phyloP scores from a whole-genome alignment of 2,329 filamentous ascomycete genomes.

The Periconia sp. region DNA sequence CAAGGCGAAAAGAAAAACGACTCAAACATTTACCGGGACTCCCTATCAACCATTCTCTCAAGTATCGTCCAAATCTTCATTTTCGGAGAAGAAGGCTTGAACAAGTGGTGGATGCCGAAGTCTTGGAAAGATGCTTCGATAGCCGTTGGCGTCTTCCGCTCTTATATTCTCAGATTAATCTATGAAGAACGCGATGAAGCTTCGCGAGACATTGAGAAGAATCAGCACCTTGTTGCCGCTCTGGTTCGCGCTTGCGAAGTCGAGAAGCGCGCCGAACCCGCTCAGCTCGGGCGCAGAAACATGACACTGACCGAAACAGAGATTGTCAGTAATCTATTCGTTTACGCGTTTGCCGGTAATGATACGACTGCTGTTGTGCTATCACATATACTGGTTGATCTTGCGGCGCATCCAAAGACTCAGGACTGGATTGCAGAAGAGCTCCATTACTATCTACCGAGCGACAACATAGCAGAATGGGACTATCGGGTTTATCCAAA shows the following conservation, averaged over 20 bases:
- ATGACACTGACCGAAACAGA: slow-evolving; percentile 26
- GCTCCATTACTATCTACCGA: slow-evolving; percentile 22
- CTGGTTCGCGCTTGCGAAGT: neutral
- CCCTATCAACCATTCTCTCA: slow-evolving; percentile 9
- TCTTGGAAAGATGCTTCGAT: slow-evolving; percentile 7
- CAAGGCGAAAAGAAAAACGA: neutral
- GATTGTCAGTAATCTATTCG: slow-evolving; percentile 49
- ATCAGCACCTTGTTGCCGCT: slow-evolving; percentile 6
- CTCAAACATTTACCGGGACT: slow-evolving; percentile 11
- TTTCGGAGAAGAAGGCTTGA: slow-evolving; percentile 9
- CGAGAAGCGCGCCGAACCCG: slow-evolving; percentile 2
- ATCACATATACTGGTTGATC: slow-evolving; percentile 41
- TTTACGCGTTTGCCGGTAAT: slow-evolving; percentile 54
- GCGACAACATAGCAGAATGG: slow-evolving; percentile 24
- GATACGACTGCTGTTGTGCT: slow-evolving; percentile 54
- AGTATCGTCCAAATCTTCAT: slow-evolving; percentile 14
- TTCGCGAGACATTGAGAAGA: slow-evolving; percentile 2
- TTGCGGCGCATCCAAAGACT: slow-evolving; percentile 48
- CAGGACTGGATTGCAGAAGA: slow-evolving; percentile 53
- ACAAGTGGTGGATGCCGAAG: slow-evolving; percentile 13
- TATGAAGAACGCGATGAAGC: neutral
- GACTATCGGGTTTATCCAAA: slow-evolving; percentile 46
- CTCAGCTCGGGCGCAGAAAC: slow-evolving; percentile 24
- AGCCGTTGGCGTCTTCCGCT: slow-evolving; percentile 10
- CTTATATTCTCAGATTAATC: slow-evolving; percentile 10